Conservation (phyloP, 31 red algal genomes). For the Odonthalia washingtoniensis region DNA sequence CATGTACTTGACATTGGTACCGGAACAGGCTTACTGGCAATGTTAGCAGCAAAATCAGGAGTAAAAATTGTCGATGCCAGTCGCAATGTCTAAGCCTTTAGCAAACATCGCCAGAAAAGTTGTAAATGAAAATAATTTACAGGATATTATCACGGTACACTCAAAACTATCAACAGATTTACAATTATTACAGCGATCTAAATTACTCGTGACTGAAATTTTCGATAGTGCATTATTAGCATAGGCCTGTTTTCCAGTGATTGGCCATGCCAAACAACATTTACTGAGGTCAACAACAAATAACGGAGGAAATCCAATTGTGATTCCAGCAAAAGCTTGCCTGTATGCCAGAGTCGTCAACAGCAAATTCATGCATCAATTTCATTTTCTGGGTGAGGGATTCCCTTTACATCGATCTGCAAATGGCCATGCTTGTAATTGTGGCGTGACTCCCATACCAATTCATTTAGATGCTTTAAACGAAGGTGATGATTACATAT, state of each 20-base stretch:
- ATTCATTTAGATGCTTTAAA: slow-evolving; percentile 56
- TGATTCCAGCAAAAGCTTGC: slow-evolving; percentile 59
- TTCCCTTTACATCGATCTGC: slow-evolving; percentile 65
- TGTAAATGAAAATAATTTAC: slow-evolving; percentile 49
- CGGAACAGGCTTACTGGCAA: slow-evolving; percentile 72
- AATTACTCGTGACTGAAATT: slow-evolving; percentile 74
- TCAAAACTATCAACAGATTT: slow-evolving; percentile 45
- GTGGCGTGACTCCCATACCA: slow-evolving; percentile 50
- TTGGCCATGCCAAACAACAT: slow-evolving; percentile 54
- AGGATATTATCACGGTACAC: slow-evolving; percentile 54
- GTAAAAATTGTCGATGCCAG: slow-evolving; percentile 66
- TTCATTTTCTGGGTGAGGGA: slow-evolving; percentile 40
- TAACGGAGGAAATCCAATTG: slow-evolving; percentile 24
- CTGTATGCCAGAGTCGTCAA: slow-evolving; percentile 47
- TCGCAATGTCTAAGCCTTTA: slow-evolving; percentile 72
- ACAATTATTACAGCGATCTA: slow-evolving; percentile 7
- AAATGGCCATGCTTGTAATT: slow-evolving; percentile 23
- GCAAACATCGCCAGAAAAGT: slow-evolving; percentile 56
- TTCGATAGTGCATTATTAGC: slow-evolving; percentile 74
- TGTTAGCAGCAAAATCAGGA: slow-evolving; percentile 64
- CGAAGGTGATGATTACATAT: slow-evolving; percentile 40
- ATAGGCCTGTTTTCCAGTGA: slow-evolving; percentile 55
- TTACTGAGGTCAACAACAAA: no score
- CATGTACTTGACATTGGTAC: slow-evolving; percentile 79
- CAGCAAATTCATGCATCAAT: slow-evolving; percentile 47